Base-by-base conservation (phyloP, 495 filamentous ascomycete genomes). In the Hypoxylon lienhwacheense region DNA sequence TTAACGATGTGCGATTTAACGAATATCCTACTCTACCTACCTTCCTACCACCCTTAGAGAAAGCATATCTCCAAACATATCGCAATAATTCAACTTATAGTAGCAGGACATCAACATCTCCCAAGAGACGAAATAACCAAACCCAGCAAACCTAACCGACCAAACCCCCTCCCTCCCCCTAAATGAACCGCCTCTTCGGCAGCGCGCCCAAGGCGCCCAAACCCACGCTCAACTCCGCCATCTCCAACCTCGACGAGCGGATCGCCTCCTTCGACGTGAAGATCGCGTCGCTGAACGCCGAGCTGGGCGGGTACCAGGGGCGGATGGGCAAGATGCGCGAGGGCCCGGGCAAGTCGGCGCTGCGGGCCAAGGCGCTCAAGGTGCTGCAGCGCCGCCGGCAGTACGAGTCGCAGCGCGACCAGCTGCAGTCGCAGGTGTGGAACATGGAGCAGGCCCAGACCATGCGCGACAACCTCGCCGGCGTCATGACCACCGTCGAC, bases 361-460 rank as follows among this genome's bases (percentile, higher is more conserved):
- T 99, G 22, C 91, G 91, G 59, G 85, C 95, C 67, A 97, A 97
- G 65, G 93, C 93, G 1, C 84, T 97, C 47, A 97, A 97, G 62
- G 85, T 97, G 12, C 85, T 97, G 1, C 91, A 96, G 72, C 88
- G 90, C n/a, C 88, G 95, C 22, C 96, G 95, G 66, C 86, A 92
- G 73, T 96, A 97, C 81, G 93, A 98, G 70, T 74, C 78, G 7
- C 92, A 98, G 75, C 87, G 91, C 12, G 92, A 97, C 59, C 91
- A 98, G 73, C 85, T 97, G 46, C 89, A 95, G 70, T 83, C 87
- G 60, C 93, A 97, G 70, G 88, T 87, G 8, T 97, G 93, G 93
- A 98, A 97, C 75, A 97, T 98, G 91, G 91, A 97, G 70, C 93
- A 97, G 68, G 93, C 93, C 4, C 88, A 89, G 69, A 96, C 95